Evolutionary conservation across 306 rosid species (phyloP).

Genomic region (Abrus precatorius): DNA sequence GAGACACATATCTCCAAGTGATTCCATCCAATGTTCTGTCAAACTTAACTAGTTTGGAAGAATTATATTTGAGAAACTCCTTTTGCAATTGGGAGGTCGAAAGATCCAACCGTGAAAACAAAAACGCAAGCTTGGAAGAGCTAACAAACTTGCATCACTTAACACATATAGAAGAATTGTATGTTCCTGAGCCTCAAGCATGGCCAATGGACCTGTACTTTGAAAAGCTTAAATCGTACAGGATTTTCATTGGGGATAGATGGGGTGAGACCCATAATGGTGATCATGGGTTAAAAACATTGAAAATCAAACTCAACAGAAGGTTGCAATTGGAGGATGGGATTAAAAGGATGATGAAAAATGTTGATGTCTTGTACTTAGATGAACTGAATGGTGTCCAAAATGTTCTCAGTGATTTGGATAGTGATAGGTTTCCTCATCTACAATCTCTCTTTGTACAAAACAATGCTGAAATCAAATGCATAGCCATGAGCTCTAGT

Average conservation of each 20-base stretch:
- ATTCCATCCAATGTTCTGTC: slow-evolving; percentile 6
- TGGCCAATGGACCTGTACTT: slow-evolving; percentile 6
- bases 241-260: neutral
- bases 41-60: slow-evolving; percentile 1
- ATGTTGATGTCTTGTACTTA: slow-evolving; percentile 5
- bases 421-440: neutral
- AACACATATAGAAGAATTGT: neutral
- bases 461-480: slow-evolving; percentile 12
- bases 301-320: neutral
- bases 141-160: neutral
- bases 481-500: neutral
- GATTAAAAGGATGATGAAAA: slow-evolving; percentile 3
- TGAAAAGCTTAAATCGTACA: neutral
- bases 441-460: neutral
- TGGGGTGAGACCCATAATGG: neutral
- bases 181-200: neutral
- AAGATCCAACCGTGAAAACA: neutral
- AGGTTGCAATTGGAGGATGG: neutral
- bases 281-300: neutral
- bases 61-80: slow-evolving; percentile 22
- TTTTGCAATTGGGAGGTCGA: neutral
- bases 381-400: slow-evolving; percentile 9
- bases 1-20: neutral
- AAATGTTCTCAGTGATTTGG: slow-evolving; percentile 12
- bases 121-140: slow-evolving; percentile 22